Evolutionary conservation across 2,329 filamentous ascomycete genomes (phyloP).

Genomic region (Lasiodiplodia gonubiensis): DNA sequence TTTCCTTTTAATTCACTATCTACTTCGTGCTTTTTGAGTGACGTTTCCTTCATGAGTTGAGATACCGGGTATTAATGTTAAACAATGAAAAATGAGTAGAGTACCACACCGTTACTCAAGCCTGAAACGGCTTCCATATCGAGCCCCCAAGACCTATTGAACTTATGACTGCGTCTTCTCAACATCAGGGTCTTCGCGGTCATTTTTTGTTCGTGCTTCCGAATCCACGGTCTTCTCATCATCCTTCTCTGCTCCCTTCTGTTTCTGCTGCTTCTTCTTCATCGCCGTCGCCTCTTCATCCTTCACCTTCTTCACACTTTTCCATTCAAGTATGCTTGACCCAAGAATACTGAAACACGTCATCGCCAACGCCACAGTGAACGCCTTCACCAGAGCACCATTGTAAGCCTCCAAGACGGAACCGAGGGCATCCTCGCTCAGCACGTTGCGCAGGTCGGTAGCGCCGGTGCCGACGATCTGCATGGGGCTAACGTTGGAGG

Average conservation of each 20-base stretch:
- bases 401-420: slow-evolving; percentile 66
- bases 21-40: too few species aligned
- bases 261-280: not conserved
- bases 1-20: too few species aligned
- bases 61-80: too few species aligned
- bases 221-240: not conserved
- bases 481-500: slow-evolving; percentile 35
- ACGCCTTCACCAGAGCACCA: slow-evolving; percentile 61
- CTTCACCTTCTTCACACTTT: slow-evolving; percentile 65
- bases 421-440: slow-evolving; percentile 60
- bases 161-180: not conserved
- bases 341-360: slow-evolving; percentile 60
- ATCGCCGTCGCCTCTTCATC: not conserved
- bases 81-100: too few species aligned
- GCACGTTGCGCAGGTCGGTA: slow-evolving; percentile 34
- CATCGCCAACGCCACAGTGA: slow-evolving; percentile 65
- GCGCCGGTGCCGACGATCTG: slow-evolving; percentile 42
- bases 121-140: too few species aligned
- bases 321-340: slow-evolving; percentile 66
- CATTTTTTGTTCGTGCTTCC: not conserved
- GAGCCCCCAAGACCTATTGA: too few species aligned
- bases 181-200: not conserved
- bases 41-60: too few species aligned
- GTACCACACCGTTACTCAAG: too few species aligned
- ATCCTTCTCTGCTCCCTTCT: not conserved